Percentiles rank a stretch among this genome's conserved stretches.
Evolutionary conservation across 176 grass and related monocot species (phyloP).

Genomic region (Tillandsia leiboldiana): DNA sequence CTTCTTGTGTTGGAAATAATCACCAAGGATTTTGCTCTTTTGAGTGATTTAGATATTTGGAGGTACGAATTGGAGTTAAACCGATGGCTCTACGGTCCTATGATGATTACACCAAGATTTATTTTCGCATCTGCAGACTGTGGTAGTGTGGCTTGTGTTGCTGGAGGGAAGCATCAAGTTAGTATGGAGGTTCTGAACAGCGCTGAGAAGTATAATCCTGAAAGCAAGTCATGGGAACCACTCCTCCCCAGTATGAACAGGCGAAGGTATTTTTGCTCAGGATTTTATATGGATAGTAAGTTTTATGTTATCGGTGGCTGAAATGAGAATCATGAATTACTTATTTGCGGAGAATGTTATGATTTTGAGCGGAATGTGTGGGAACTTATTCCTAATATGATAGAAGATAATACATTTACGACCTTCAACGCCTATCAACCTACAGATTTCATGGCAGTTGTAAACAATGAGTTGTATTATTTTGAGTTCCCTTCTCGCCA

Average conservation of each 20-base stretch:
- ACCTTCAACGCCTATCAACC: no score
- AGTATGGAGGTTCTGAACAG: not conserved
- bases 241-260: not conserved
- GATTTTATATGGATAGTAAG: conserved; percentile 7
- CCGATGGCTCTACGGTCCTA: not conserved
- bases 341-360: conserved; percentile 2
- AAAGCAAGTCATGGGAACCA: not conserved
- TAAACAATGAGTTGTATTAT: no score
- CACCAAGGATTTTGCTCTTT: no score
- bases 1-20: not conserved
- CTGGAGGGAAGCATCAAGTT: not conserved
- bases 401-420: no score
- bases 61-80: not conserved
- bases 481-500: no score
- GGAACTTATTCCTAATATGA: no score
- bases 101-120: not conserved
- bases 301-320: not conserved
- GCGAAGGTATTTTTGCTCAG: not conserved
- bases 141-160: not conserved
- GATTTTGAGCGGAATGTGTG: not conserved
- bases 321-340: not conserved
- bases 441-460: no score
- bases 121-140: not conserved
- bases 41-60: not conserved
- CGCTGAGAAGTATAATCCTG: not conserved